Evolutionary conservation across 1,139 yeast genomes (phyloP).

Genomic region (Lodderomyces metapsilosis): DNA sequence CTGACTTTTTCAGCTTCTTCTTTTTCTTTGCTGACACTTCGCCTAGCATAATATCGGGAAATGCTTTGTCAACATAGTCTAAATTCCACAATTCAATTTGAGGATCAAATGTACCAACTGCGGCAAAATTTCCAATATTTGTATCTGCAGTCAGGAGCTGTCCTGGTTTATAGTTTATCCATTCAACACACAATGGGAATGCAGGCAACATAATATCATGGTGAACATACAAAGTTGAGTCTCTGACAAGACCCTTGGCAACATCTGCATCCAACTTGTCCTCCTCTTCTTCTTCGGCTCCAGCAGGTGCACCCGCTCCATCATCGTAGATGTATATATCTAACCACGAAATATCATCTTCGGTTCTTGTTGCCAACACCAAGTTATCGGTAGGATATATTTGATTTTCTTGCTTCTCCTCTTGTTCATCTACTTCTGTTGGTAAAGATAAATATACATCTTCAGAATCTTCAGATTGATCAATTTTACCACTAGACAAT

Average conservation of each 20-base stretch:
- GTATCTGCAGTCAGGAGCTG: slow-evolving; percentile 25
- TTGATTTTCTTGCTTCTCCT: slow-evolving; percentile 81
- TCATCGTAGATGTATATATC: slow-evolving; percentile 96
- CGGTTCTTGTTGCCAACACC: slow-evolving; percentile 90
- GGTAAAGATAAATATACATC: slow-evolving; percentile 80
- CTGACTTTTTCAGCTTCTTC: slow-evolving; percentile 47
- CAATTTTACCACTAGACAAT: slow-evolving; percentile 51
- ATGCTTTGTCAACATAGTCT: slow-evolving; percentile 88
- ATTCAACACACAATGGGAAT: slow-evolving; percentile 94
- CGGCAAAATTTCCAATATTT: slow-evolving; percentile 84
- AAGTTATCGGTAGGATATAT: slow-evolving; percentile 88
- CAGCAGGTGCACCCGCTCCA: slow-evolving; percentile 78
- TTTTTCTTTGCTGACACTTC: slow-evolving; percentile 56
- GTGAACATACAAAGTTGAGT: slow-evolving; percentile 80
- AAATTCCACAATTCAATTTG: slow-evolving; percentile 96
- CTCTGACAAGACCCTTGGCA: slow-evolving; percentile 69
- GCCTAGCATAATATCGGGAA: slow-evolving; percentile 91
- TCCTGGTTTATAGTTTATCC: slow-evolving; percentile 78
- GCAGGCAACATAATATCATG: slow-evolving; percentile 97
- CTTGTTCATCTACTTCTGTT: slow-evolving; percentile 57
- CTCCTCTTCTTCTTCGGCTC: slow-evolving; percentile 60
- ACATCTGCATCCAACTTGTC: slow-evolving; percentile 65
- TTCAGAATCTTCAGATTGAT: slow-evolving; percentile 46
- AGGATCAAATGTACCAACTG: slow-evolving; percentile 96
- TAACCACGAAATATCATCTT: slow-evolving; percentile 87